Conservation (phyloP, 1,284 basidiomycete genomes). For the Ceratobasidium sp. region DNA sequence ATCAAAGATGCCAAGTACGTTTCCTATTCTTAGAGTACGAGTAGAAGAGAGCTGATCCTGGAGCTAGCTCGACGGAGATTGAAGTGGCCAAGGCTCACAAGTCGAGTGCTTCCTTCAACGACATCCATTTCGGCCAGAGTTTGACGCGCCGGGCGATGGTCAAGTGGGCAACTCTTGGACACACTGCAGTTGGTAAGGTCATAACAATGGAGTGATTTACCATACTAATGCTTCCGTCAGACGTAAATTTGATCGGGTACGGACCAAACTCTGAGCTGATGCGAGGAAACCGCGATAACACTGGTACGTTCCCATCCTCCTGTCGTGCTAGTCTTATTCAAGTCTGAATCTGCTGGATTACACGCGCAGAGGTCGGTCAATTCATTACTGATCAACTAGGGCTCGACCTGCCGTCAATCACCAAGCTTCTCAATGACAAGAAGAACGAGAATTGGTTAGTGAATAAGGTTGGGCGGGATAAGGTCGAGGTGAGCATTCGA, state of each 20-base stretch:
- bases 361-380: conserved; percentile 48
- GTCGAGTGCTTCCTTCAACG: neutral
- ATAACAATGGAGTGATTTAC: no score
- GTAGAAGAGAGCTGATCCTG: no score
- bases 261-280: conserved; percentile 45
- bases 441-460: conserved; percentile 42
- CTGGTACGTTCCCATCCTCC: conserved; percentile 22
- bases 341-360: no score
- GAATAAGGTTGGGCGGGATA: conserved; percentile 36
- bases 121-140: conserved; percentile 49
- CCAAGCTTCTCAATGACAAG: conserved; percentile 44
- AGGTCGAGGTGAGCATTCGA: conserved; percentile 39
- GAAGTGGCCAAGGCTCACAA: neutral
- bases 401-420: conserved; percentile 42
- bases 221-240: neutral
- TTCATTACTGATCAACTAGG: conserved; percentile 44
- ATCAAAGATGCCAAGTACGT: conserved; percentile 52
- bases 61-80: neutral
- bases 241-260: conserved; percentile 50
- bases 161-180: conserved; percentile 45
- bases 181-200: neutral
- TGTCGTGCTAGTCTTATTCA: no score
- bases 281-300: conserved; percentile 48
- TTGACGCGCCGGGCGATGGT: conserved; percentile 49
- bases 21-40: no score